Evolutionary conservation across 352 stramenopile genomes (phyloP), one percentile per base, ranked within the genome.

Genomic region (Thraustotheca clavata): DNA sequence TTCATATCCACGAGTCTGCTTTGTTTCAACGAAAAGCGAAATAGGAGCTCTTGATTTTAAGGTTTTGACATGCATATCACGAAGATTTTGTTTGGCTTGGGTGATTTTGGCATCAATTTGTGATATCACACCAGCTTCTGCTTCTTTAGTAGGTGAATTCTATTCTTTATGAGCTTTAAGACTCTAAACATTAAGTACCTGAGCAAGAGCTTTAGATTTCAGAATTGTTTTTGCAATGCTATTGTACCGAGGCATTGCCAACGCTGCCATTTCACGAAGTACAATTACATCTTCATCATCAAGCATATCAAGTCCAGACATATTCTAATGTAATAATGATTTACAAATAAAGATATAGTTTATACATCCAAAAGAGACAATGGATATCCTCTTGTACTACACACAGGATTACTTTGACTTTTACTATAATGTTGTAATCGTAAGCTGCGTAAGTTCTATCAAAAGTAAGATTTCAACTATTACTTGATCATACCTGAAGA

Each of bases 221-320:
- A 43, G 57, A 20, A 55, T 36, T 9, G 31, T 11, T 22, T 54
- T 29, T 2, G 57, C 57, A 14, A 86, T 62, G 0, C 76, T 79
- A 0, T 77, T 69, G 57, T 89, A 91, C 38, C 77, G 81, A 22
- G 82, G 82, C 80, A 91, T 91, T 18, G 75, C 68, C 12, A 89
- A 60, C 16, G 61, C 75, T 12, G 71, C 76, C 31, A 89, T 71
- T 40, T 89, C 76, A 38, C 71, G 74, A 29, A 91, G 62, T 14
- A 91, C 67, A 12, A 70, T 65, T 0, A 79, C 73, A 43, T 89
- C 78, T 76, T 91, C 82, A 59, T 89, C 82, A 22, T 91, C 82
- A 14, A 91, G 69, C 2, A 81, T 60, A 48, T 73, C 62, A 9
- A 90, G 59, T 18, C 47, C 67, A 7, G 77, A 77, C 7, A 88